A percentile compares a stretch with the other conserved stretches of the same genome.
These are phyloP conservation scores for Phialophora verrucosa DNA, from an alignment of 2,329 filamentous ascomycete species.

Conservation along the genomic window DNA sequence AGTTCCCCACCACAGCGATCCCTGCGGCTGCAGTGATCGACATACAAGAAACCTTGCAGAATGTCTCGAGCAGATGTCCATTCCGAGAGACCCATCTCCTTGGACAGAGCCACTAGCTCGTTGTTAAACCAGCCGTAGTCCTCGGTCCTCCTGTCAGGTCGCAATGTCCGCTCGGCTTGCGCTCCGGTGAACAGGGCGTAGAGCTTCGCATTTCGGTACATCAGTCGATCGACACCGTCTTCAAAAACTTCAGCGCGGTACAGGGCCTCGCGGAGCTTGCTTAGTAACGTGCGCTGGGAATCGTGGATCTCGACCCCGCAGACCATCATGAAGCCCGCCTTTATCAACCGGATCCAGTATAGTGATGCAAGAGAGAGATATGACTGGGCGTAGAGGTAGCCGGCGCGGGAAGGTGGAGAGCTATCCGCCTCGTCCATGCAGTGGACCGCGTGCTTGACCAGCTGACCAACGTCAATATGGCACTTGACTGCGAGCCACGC, in stretches of 20 bases:
- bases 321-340: background rate
- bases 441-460: background rate
- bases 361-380: background rate
- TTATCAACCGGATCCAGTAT: background rate
- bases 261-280: background rate
- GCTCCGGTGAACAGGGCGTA: background rate
- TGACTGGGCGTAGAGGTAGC: slow-evolving; percentile 2
- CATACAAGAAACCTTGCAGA: background rate
- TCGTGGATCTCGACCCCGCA: slow-evolving; percentile 4
- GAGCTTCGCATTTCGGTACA: background rate
- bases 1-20: background rate
- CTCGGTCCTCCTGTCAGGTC: background rate
- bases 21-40: background rate
- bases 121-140: background rate
- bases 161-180: background rate
- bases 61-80: background rate
- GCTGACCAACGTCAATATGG: background rate
- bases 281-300: background rate
- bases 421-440: background rate
- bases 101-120: background rate
- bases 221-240: background rate
- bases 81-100: background rate
- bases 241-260: background rate
- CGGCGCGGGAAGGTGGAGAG: background rate
- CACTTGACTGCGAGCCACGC: background rate